Base-by-base conservation (phyloP, 1,139 yeast genomes). In the Arxiozyma telluris region DNA sequence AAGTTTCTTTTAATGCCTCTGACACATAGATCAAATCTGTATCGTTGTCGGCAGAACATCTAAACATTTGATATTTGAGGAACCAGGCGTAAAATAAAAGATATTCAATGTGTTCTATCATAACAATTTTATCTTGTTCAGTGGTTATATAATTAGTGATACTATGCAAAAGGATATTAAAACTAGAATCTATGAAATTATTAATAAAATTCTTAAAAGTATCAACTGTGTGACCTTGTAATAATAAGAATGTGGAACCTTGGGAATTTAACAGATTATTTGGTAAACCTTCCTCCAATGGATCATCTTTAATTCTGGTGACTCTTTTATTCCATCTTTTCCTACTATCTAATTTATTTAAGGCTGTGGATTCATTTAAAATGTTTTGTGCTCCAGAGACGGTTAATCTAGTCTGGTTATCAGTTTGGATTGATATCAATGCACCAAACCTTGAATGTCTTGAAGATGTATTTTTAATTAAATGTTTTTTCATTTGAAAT, bases 371-470 rank as follows among this genome's bases (percentile, higher is more conserved):
- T 4, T 79, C 74, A 50, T 76, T 74, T 18, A 74, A 64, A 11
- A 86, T 66, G 1, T 84, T 88, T 58, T 81, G 82, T 59, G 87
- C 91, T 4, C 96, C 96, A 0, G 96, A 82, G 0, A 89, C 81
- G 18, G 88, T 81, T 30, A 87, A 72, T 48, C 86, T 75, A 9
- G 78, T 79, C 55, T 78, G 76, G 54, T 79, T 80, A 17, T 77
- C 75, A 30, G 81, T 78, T 57, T 83, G 81, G 38, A 90, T 76
- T 1, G 96, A 84, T 12, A 90, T 70, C 59, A 91, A 73, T 0
- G 98, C 83, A 1, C 98, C 98, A 72, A 93, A 93, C 47, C 96
- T 77, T 4, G 95, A 93, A 65, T 93, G 98, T 53, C 98, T 77
- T 0, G 91, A 79, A 1, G 86, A 80, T 4, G 81, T 73, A 52